phyloP scores from a whole-genome alignment of 2,329 filamentous ascomycete species.

The Colletotrichum euphorbiae region DNA sequence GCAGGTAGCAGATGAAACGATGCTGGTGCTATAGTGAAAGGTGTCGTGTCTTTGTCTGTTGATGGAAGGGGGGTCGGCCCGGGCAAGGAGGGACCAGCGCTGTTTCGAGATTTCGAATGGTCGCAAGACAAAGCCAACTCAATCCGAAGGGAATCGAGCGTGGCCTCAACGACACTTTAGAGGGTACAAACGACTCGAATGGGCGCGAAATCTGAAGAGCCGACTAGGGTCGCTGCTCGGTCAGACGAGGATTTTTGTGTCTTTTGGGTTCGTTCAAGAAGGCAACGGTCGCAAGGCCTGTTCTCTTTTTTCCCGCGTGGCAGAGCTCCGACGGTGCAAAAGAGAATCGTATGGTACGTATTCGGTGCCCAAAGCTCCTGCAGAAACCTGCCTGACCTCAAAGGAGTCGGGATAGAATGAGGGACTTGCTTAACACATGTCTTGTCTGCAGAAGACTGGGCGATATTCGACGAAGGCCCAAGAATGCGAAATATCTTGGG shows the following conservation, averaged over 20 bases:
- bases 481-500: conserved; percentile 48
- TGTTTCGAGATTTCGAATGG: conserved; percentile 38
- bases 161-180: neutral
- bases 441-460: conserved; percentile 21
- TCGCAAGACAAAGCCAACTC: conserved; percentile 15
- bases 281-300: conserved; percentile 9
- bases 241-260: neutral
- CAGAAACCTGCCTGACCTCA: conserved; percentile 85
- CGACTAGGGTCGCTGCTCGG: conserved; percentile 6
- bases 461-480: conserved; percentile 40
- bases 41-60: conserved; percentile 37
- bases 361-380: conserved; percentile 65
- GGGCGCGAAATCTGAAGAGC: neutral
- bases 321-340: conserved; percentile 22
- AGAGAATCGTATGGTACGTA: conserved; percentile 30
- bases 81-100: conserved; percentile 36
- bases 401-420: conserved; percentile 65
- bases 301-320: conserved; percentile 15
- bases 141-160: conserved; percentile 3
- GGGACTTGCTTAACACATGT: conserved; percentile 40
- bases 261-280: conserved; percentile 22
- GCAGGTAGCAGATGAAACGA: conserved; percentile 38
- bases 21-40: conserved; percentile 30
- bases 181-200: neutral
- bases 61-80: conserved; percentile 36